phyloP scores from a whole-genome alignment of 345 rosid genomes.

The Citrus medica region DNA sequence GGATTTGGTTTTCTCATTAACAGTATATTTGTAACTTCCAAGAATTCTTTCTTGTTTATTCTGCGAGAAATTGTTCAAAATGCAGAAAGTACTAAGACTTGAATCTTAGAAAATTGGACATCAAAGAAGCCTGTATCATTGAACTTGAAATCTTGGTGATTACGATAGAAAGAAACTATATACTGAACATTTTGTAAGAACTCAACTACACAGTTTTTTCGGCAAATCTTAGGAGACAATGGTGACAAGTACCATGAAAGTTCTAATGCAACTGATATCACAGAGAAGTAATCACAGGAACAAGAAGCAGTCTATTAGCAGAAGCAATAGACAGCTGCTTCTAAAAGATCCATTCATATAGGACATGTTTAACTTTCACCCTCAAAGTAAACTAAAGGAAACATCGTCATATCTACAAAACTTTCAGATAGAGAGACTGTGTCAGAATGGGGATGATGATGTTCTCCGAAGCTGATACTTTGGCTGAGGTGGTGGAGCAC shows the following conservation, averaged over 20 bases:
- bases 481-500: conserved; percentile 56
- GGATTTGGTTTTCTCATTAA: too few relatives aligned
- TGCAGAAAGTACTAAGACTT: not conserved
- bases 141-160: not conserved
- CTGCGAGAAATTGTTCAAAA: not conserved
- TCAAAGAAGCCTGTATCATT: not conserved
- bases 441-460: conserved; percentile 59
- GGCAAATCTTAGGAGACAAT: not conserved
- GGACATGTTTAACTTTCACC: not conserved
- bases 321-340: not conserved
- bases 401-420: conserved; percentile 28
- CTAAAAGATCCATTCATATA: not conserved
- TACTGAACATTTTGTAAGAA: conserved; percentile 11
- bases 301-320: not conserved
- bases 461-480: conserved; percentile 70
- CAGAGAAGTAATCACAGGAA: not conserved
- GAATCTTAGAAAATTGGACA: not conserved
- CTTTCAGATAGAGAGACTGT: conserved; percentile 16
- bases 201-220: conserved; percentile 2
- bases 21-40: not conserved
- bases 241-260: conserved; percentile 5
- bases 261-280: conserved; percentile 7
- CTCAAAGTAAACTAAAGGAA: conserved; percentile 4
- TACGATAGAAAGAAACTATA: not conserved
- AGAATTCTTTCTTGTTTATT: not conserved